Evolutionary conservation across 768 basidiomycete genomes (phyloP).

Genomic region (Coprinopsis cinerea): DNA sequence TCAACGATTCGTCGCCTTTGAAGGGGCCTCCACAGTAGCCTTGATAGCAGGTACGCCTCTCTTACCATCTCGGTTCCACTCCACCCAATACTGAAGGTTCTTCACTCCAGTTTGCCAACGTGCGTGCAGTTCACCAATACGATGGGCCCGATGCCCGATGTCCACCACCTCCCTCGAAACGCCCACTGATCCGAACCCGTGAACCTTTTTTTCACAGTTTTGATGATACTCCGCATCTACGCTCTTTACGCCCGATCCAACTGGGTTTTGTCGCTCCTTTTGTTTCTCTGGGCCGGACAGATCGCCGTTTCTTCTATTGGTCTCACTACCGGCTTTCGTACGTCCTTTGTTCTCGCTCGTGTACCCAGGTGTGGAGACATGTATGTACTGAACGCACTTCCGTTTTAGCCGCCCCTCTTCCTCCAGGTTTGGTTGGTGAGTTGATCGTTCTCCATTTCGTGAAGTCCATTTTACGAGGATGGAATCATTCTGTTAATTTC

Average conservation of each 20-base stretch:
- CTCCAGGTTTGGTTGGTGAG: conserved; percentile 20
- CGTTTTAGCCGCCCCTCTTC: conserved; percentile 19
- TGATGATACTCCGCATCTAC: conserved; percentile 28
- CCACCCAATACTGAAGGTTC: neutral
- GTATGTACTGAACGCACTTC: too few relatives aligned
- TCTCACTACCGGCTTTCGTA: conserved; percentile 21
- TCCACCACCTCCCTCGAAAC: neutral
- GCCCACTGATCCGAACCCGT: neutral
- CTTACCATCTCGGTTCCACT: neutral
- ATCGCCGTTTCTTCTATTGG: conserved; percentile 20
- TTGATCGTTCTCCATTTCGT: too few relatives aligned
- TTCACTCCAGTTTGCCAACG: conserved; percentile 18
- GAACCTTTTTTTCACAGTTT: conserved; percentile 15
- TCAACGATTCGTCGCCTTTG: conserved; percentile 22
- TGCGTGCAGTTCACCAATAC: too few relatives aligned
- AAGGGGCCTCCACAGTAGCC: conserved; percentile 22
- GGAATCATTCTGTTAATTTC: too few relatives aligned
- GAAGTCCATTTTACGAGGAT: too few relatives aligned
- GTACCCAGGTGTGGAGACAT: too few relatives aligned
- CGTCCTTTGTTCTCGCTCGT: neutral
- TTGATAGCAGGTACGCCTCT: conserved; percentile 19
- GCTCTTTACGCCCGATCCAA: conserved; percentile 21
- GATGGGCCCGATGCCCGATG: too few relatives aligned
- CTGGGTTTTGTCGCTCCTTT: conserved; percentile 15
- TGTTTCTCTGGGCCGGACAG: conserved; percentile 20